Percentiles rank a stretch among this genome's conserved stretches.
Conservation (phyloP, 495 filamentous ascomycete species). For the Friedmanniomyces endolithicus region DNA sequence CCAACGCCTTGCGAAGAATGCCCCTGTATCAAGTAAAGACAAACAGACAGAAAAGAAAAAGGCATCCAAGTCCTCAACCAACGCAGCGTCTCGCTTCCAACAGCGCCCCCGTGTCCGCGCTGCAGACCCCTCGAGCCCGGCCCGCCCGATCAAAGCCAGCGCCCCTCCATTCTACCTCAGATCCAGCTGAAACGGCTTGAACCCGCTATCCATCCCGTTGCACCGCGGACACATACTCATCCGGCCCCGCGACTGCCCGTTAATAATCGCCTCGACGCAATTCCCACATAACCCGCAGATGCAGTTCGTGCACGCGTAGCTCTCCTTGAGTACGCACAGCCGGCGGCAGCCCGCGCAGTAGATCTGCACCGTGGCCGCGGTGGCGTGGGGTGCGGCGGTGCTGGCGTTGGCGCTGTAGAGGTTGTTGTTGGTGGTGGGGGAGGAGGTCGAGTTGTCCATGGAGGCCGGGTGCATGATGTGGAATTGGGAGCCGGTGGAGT, state of each 20-base stretch:
- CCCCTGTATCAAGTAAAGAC: too few relatives aligned
- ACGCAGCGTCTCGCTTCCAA: too few relatives aligned
- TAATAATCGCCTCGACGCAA: conserved; percentile 68
- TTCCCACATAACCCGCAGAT: conserved; percentile 81
- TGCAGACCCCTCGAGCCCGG: neutral
- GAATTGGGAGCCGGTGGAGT: conserved; percentile 39
- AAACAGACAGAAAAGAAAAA: too few relatives aligned
- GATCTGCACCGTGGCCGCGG: conserved; percentile 47
- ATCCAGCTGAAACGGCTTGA: conserved; percentile 56
- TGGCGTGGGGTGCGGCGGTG: too few relatives aligned
- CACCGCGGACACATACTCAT: conserved; percentile 53
- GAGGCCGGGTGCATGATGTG: conserved; percentile 41
- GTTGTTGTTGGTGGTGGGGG: conserved; percentile 32
- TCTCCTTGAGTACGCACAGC: conserved; percentile 58
- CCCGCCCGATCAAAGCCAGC: neutral
- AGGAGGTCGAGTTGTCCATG: conserved; percentile 5
- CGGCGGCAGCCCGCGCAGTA: conserved; percentile 77
- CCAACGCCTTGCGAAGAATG: neutral
- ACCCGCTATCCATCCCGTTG: conserved; percentile 52
- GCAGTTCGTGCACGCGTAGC: conserved; percentile 86
- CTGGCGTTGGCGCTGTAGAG: conserved; percentile 22
- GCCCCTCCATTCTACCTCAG: conserved; percentile 36
- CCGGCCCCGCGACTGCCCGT: conserved; percentile 35
- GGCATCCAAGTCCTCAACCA: too few relatives aligned
- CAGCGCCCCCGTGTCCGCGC: neutral